A percentile compares a stretch with the other conserved stretches of the same genome.
Conservation (phyloP, 2,329 filamentous ascomycete genomes). For the Knufia fluminis region DNA sequence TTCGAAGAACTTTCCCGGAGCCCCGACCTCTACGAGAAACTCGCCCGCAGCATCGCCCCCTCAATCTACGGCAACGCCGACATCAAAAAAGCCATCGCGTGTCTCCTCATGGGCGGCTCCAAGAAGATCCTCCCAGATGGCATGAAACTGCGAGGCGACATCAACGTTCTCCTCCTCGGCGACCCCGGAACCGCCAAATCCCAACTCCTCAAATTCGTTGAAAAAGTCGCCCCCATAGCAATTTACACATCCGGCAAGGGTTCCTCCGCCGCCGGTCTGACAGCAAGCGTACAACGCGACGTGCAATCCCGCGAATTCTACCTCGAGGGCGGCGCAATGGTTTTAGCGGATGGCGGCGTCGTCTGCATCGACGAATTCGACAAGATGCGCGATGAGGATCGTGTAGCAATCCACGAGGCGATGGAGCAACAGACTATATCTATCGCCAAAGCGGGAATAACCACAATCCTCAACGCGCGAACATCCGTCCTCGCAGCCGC, state of each 20-base stretch:
- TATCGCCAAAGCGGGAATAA: constrained; percentile 93
- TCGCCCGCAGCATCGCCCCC: constrained; percentile 86
- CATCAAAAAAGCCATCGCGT: constrained; percentile 96
- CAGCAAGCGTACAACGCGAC: constrained; percentile 91
- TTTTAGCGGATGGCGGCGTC: constrained; percentile 89
- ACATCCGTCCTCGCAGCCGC: constrained; percentile 93
- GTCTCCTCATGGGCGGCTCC: constrained; percentile 82
- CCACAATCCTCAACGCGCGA: constrained; percentile 90
- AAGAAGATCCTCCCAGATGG: constrained; percentile 97
- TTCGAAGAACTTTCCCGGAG: constrained; percentile 84
- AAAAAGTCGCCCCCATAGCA: constrained; percentile 89
- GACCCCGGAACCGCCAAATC: constrained; percentile 98
- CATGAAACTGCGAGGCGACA: constrained; percentile 95
- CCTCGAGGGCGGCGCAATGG: constrained; percentile 96
- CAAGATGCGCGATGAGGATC: constrained; percentile 98
- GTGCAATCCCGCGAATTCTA: constrained; percentile 91
- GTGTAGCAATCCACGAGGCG: constrained; percentile 96
- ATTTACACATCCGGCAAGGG: constrained; percentile 99
- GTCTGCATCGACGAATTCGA: constrained; percentile 99
- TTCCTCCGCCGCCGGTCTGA: constrained; percentile 93
- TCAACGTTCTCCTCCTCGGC: constrained; percentile 92
- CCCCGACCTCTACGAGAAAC: constrained; percentile 83
- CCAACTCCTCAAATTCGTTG: constrained; percentile 92
- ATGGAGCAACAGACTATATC: constrained; percentile 99
- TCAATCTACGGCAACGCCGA: constrained; percentile 94